phyloP scores from a whole-genome alignment of 495 filamentous ascomycete species.

The Rostrohypoxylon terebratum region DNA sequence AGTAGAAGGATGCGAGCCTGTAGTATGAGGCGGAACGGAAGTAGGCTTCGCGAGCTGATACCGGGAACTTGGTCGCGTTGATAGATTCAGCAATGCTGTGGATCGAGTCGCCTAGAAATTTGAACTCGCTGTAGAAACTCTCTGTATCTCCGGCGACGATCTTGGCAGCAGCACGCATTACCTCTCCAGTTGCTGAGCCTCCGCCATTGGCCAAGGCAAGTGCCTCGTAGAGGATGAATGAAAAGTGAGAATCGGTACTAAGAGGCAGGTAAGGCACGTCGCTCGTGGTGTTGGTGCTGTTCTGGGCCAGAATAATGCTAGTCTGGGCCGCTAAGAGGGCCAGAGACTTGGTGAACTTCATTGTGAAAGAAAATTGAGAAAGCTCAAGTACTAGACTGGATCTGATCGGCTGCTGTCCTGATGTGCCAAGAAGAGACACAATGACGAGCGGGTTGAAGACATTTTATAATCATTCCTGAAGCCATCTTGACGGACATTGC shows the following conservation, averaged over 20 bases:
- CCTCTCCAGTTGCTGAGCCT: constrained; percentile 51
- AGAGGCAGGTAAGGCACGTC: constrained; percentile 20
- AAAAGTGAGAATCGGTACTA: constrained; percentile 49
- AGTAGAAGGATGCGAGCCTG: constrained; percentile 56
- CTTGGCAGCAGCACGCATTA: constrained; percentile 50
- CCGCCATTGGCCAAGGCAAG: constrained; percentile 43
- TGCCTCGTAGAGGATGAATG: constrained; percentile 44
- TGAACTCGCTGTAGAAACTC: constrained; percentile 45
- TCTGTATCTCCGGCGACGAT: constrained; percentile 54
- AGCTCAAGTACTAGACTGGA: background rate
- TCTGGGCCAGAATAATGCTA: constrained; percentile 26
- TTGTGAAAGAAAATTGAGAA: background rate
- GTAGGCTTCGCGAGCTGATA: constrained; percentile 51
- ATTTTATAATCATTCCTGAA: constrained; percentile 28
- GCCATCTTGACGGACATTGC: background rate
- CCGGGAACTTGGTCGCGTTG: constrained; percentile 39
- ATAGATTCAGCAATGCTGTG: constrained; percentile 39
- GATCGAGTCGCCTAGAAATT: constrained; percentile 27
- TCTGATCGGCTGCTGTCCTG: background rate
- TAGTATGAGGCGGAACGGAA: constrained; percentile 60
- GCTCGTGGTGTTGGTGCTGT: constrained; percentile 26
- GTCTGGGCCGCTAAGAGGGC: constrained; percentile 19
- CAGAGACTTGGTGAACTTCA: constrained; percentile 31
- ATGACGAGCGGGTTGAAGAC: constrained; percentile 5
- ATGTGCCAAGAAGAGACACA: background rate